Evolutionary conservation across 179 eudicot genomes (phyloP).

Genomic region (Beta corolliflora): DNA sequence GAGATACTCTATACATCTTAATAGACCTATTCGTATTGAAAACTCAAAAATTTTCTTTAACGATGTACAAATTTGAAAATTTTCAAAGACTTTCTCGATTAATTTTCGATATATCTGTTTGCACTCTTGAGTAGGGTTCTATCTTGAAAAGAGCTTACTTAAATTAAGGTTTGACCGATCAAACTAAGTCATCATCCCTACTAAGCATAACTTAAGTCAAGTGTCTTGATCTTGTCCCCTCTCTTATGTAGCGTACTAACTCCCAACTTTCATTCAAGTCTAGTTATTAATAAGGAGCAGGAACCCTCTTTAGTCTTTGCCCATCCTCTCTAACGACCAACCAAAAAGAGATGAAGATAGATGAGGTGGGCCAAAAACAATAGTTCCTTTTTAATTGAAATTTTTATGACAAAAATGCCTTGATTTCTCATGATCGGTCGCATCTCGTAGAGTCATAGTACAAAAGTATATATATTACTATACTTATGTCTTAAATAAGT

Average conservation of each 20-base stretch:
- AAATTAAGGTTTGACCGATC: neutral
- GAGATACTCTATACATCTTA: neutral
- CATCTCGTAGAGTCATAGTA: neutral
- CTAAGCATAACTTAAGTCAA: neutral
- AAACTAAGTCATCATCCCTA: neutral
- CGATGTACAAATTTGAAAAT: neutral
- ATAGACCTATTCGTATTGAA: too few relatives aligned
- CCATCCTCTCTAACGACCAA: neutral
- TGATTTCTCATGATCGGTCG: slow-evolving; percentile 4
- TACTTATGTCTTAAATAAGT: neutral
- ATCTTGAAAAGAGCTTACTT: too few relatives aligned
- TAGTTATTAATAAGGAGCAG: neutral
- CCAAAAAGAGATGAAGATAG: neutral
- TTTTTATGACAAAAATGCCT: neutral
- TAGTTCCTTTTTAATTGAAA: too few relatives aligned
- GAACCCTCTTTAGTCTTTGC: neutral
- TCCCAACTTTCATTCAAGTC: neutral
- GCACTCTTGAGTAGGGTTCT: too few relatives aligned
- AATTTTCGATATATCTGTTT: too few relatives aligned
- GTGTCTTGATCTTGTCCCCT: neutral
- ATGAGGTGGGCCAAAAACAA: slow-evolving; percentile 12
- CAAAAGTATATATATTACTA: slow-evolving; percentile 1
- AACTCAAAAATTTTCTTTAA: too few relatives aligned
- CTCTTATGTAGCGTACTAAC: neutral
- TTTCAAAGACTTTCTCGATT: too few relatives aligned